Evolutionary conservation across 352 stramenopile species (phyloP).

Genomic region (Halophytophthora batemanensis): DNA sequence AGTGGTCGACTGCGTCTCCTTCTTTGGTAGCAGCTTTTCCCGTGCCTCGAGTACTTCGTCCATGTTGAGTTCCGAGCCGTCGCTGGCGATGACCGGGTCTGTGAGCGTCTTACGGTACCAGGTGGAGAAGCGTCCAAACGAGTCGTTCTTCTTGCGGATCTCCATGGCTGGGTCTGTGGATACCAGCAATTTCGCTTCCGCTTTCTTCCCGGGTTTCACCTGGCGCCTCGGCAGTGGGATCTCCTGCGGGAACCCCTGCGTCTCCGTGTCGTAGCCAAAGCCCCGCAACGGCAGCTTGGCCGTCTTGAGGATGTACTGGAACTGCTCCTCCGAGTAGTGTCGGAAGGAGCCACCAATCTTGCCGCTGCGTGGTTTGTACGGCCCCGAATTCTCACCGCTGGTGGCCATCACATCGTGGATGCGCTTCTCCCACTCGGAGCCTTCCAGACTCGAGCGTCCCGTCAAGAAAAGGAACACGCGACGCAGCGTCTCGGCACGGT

Average conservation of each 20-base stretch:
- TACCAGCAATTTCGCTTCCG: constrained; percentile 49
- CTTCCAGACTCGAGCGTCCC: constrained; percentile 56
- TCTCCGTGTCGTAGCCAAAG: constrained; percentile 85
- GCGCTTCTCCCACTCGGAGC: constrained; percentile 70
- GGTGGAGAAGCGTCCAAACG: constrained; percentile 73
- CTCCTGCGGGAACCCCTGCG: constrained; percentile 69
- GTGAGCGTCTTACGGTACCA: constrained; percentile 76
- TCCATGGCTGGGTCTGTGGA: constrained; percentile 60
- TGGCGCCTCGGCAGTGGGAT: constrained; percentile 76
- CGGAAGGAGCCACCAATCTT: constrained; percentile 85
- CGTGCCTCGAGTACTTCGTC: constrained; percentile 71
- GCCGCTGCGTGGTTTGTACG: constrained; percentile 80
- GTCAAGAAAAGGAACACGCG: constrained; percentile 81
- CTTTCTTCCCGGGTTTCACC: constrained; percentile 63
- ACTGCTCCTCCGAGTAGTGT: constrained; percentile 82
- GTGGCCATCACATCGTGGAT: constrained; percentile 63
- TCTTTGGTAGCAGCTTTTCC: constrained; percentile 30
- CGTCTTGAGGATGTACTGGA: constrained; percentile 76
- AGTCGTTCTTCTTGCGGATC: constrained; percentile 77
- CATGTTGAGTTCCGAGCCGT: constrained; percentile 82
- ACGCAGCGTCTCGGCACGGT: constrained; percentile 74
- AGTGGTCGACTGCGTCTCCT: constrained; percentile 24
- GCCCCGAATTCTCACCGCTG: constrained; percentile 57
- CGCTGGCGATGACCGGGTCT: constrained; percentile 74
- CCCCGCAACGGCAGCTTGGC: constrained; percentile 74